These are phyloP conservation scores for Gelatoporia subvermispora DNA, from an alignment of 768 basidiomycete genomes.

Conservation along the genomic window DNA sequence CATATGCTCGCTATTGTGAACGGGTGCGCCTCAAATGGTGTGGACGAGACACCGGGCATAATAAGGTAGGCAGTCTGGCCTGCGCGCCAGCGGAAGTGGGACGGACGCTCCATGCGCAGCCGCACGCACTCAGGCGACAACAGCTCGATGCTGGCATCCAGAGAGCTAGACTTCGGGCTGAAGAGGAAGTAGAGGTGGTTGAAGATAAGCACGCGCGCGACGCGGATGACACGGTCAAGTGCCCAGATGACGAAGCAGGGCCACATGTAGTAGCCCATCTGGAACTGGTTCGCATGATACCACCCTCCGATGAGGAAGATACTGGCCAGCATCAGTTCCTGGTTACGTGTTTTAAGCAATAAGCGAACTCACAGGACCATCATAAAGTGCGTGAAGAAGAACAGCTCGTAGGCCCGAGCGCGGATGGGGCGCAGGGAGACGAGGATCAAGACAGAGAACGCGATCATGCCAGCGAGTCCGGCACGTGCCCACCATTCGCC, in stretches of 20 bases:
- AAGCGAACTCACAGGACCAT: slow-evolving; percentile 32
- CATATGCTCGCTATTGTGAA: slow-evolving; percentile 52
- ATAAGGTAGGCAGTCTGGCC: slow-evolving; percentile 53
- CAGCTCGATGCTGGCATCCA: slow-evolving; percentile 37
- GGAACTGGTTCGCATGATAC: slow-evolving; percentile 20
- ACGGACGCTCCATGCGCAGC: slow-evolving; percentile 38
- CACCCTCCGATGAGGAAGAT: slow-evolving; percentile 28
- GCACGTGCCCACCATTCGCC: slow-evolving; percentile 20
- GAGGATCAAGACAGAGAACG: slow-evolving; percentile 40
- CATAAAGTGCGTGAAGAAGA: slow-evolving; percentile 44
- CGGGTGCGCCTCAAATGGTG: slow-evolving; percentile 53
- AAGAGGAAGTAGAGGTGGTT: slow-evolving; percentile 39
- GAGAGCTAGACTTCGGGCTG: slow-evolving; percentile 15
- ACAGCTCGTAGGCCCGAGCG: slow-evolving; percentile 43
- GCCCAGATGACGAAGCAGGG: slow-evolving; percentile 51
- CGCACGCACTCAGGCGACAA: slow-evolving; percentile 44
- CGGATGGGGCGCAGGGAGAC: slow-evolving; percentile 49
- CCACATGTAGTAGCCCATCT: slow-evolving; percentile 37
- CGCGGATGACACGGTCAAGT: slow-evolving; percentile 47
- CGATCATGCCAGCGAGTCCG: slow-evolving; percentile 32
- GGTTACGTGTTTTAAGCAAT: background rate
- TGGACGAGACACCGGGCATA: slow-evolving; percentile 40
- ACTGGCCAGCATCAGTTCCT: slow-evolving; percentile 10
- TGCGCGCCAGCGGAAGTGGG: slow-evolving; percentile 45
- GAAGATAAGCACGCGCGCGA: slow-evolving; percentile 37